Evolutionary conservation across 352 stramenopile genomes (phyloP), one percentile per base, ranked within the genome.

Genomic region (Phytophthora cryptogea): DNA sequence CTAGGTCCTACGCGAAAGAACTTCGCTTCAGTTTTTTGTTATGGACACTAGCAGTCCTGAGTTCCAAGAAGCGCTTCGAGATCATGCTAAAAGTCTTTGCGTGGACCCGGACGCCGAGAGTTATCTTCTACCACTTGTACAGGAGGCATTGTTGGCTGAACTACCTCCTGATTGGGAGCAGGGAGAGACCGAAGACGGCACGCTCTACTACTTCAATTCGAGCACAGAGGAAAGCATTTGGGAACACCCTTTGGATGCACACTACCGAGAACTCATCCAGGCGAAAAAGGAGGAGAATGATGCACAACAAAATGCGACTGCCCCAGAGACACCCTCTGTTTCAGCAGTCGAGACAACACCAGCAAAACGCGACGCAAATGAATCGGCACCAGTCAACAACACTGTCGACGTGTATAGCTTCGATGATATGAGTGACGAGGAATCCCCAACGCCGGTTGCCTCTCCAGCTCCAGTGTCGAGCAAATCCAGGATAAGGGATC

Each of bases 131-230:
- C 47, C 61, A 43, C 61, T 84, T 41, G 78, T 83, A 0, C 66
- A 88, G 37, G 78, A 88, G 61, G 75, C 78, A 26, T 59, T 88
- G 43, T 67, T 83, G 7, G 78, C 76, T 17, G 75, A 80, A 48
- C 48, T 88, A 8, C 78, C 75, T 10, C 37, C 73, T 13, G 69
- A 72, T 47, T 88, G 78, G 76, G 78, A 88, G 39, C 78, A 88
- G 50, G 78, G 77, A 28, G 74, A 84, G 63, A 86, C 75, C 14
- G 78, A 88, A 46, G 76, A 88, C 40, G 78, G 76, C 36, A 86
- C 76, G 46, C 74, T 82, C n/a, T 88, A 88, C 54, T 86, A 86
- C 57, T 88, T 86, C 54, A 83, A 88, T 49, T 55, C 71, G 11
- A 72, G 52, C 32, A 83, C 76, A 0, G 76, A 83, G 17, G 69